Evolutionary conservation across 2,329 filamentous ascomycete genomes (phyloP).

Genomic region (Fusarium burgessii): DNA sequence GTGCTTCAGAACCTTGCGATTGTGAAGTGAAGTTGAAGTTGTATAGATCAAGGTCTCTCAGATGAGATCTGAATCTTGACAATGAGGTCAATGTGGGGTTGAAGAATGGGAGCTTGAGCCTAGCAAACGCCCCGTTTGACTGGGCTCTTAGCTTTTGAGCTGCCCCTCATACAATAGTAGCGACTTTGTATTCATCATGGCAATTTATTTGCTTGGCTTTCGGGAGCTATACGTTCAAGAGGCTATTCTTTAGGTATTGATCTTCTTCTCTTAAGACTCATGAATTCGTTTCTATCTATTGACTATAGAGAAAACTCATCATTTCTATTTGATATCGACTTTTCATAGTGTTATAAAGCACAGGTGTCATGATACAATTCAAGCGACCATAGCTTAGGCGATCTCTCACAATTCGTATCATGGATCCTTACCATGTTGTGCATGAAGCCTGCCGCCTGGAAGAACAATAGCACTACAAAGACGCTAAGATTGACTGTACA

Average conservation of each 20-base stretch:
- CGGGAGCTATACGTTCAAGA: neutral
- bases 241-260: fast-evolving
- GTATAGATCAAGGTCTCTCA: neutral
- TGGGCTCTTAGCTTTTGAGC: conserved; percentile 24
- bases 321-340: neutral
- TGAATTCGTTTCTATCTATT: neutral
- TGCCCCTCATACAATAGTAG: conserved; percentile 26
- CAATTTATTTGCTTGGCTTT: neutral
- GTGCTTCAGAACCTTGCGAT: conserved; percentile 1
- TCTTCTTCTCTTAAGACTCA: no score
- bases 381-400: conserved; percentile 24
- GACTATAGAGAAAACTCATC: neutral
- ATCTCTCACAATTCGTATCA: conserved; percentile 1
- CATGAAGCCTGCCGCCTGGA: neutral
- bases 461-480: neutral
- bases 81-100: conserved; percentile 47
- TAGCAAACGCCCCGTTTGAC: conserved; percentile 38
- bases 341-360: conserved; percentile 14
- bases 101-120: conserved; percentile 36
- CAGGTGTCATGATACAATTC: conserved; percentile 25
- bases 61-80: conserved; percentile 24
- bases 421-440: conserved; percentile 1
- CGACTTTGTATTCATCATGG: conserved; percentile 28
- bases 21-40: conserved; percentile 28
- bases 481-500: no score